Percentiles rank a stretch among this genome's conserved stretches.
Conservation (phyloP, 1,139 yeast species). For the Taphrina communis region DNA sequence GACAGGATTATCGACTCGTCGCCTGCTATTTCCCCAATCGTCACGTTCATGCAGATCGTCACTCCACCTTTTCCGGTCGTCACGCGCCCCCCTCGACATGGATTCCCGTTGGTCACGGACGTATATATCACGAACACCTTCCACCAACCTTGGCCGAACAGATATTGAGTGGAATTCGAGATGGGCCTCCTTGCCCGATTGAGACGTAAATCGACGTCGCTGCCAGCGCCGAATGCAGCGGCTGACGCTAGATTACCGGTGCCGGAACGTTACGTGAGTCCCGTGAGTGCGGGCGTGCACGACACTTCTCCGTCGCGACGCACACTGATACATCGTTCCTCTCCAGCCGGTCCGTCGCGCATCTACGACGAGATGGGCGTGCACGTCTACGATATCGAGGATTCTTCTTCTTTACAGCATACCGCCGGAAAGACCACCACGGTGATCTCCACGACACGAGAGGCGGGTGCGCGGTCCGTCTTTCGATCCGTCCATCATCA, state of each 20-base stretch:
- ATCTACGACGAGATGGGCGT: background rate
- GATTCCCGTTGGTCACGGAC: too few species aligned
- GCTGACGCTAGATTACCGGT: background rate
- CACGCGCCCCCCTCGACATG: background rate
- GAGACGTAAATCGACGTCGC: background rate
- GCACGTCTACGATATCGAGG: slow-evolving; percentile 2
- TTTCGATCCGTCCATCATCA: background rate
- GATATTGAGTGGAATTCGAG: background rate
- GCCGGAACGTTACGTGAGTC: background rate
- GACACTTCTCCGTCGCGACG: slow-evolving; percentile 1
- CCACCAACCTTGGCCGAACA: too few species aligned
- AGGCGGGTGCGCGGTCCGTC: background rate
- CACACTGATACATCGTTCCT: slow-evolving; percentile 3
- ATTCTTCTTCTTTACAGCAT: background rate
- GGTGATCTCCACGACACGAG: background rate
- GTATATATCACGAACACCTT: too few species aligned
- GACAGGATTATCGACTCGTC: background rate
- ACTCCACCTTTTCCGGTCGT: background rate
- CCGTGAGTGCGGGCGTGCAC: slow-evolving; percentile 8
- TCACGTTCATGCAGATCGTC: background rate
- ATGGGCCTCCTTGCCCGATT: background rate
- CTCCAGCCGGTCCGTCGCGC: background rate
- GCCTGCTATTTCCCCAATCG: background rate
- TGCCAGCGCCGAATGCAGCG: background rate
- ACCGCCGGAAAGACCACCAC: background rate